Evolutionary conservation across 352 stramenopile genomes (phyloP).

Genomic region (Globisporangium heterothallicum): DNA sequence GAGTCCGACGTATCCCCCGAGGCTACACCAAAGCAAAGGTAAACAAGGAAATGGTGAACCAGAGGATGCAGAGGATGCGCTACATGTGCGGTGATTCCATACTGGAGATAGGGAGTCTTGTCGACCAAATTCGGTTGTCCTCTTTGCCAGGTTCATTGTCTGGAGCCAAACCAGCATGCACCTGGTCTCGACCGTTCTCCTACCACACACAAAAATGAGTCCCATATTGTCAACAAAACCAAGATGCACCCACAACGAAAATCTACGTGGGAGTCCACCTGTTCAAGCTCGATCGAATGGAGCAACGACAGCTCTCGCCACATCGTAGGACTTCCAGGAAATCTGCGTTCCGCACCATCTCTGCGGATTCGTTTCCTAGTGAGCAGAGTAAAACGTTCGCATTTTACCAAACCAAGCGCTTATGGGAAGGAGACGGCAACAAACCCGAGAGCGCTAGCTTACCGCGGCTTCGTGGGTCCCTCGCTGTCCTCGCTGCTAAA

Average conservation of each 20-base stretch:
- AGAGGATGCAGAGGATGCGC: background rate
- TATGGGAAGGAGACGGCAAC: background rate
- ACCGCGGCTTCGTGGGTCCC: background rate
- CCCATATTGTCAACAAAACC: too few species aligned
- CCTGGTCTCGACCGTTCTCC: too few species aligned
- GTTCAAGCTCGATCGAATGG: background rate
- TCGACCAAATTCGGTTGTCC: conserved; percentile 23
- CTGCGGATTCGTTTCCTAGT: conserved; percentile 15
- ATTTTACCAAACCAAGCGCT: background rate
- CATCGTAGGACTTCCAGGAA: conserved; percentile 16
- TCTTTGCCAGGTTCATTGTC: conserved; percentile 4
- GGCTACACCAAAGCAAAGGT: conserved; percentile 3
- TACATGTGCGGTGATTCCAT: conserved; percentile 10
- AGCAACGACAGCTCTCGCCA: background rate
- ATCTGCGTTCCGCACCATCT: conserved; percentile 23
- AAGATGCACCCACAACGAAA: background rate
- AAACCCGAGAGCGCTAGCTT: too few species aligned
- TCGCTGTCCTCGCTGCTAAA: conserved; percentile 16
- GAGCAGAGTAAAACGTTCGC: background rate
- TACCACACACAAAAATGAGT: too few species aligned
- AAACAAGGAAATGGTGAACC: background rate
- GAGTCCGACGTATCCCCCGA: conserved; percentile 4
- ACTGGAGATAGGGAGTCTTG: conserved; percentile 19
- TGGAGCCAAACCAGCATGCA: background rate
- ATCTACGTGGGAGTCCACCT: too few species aligned